Evolutionary conservation across 345 rosid species (phyloP).

Genomic region (Aquilaria malaccensis): DNA sequence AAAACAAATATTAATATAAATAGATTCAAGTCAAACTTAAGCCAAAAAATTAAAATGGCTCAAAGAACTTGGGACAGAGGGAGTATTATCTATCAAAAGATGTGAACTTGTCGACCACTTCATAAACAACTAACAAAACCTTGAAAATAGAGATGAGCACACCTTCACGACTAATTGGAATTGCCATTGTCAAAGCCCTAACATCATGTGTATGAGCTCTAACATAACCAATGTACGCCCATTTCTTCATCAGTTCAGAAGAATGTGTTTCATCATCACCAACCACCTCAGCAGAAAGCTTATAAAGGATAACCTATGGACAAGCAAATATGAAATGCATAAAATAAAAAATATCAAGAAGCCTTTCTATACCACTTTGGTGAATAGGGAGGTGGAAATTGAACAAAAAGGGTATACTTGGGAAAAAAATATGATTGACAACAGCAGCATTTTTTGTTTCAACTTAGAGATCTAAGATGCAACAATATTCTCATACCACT

Average conservation of each 20-base stretch:
- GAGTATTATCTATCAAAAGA: too few species aligned
- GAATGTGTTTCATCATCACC: constrained; percentile 30
- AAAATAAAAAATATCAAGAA: neutral
- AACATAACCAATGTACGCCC: constrained; percentile 75
- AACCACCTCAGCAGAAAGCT: constrained; percentile 38
- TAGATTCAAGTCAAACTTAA: neutral
- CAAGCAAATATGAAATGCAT: constrained; percentile 7
- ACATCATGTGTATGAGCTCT: constrained; percentile 94
- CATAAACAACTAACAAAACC: neutral
- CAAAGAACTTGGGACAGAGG: too few species aligned
- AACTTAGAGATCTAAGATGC: too few species aligned
- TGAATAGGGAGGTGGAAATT: neutral
- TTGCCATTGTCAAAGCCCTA: constrained; percentile 80
- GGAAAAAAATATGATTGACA: too few species aligned
- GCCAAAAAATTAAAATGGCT: too few species aligned
- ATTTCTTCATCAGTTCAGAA: constrained; percentile 46
- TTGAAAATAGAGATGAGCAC: constrained; percentile 14
- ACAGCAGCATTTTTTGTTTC: too few species aligned
- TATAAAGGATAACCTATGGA: constrained; percentile 73
- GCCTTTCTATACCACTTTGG: neutral
- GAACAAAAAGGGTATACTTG: neutral
- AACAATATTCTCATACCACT: too few species aligned
- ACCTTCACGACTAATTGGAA: constrained; percentile 87
- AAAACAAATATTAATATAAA: neutral
- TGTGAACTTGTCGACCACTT: too few species aligned